Conservation (phyloP, 2,329 filamentous ascomycete genomes). For the Dactylellina cionopaga region DNA sequence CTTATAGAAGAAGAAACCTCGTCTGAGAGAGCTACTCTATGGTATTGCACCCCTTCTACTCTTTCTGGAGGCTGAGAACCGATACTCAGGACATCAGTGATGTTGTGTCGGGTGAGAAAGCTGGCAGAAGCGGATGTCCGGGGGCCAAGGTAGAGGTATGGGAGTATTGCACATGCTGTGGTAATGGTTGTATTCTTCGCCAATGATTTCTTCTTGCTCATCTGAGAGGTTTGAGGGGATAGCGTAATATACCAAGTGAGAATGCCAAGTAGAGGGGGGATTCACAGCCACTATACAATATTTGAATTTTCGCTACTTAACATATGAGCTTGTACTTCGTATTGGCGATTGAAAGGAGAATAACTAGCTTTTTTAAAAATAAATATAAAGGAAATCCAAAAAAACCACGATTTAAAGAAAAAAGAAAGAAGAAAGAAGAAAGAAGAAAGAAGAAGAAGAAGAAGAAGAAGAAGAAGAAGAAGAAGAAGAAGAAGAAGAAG, state of each 20-base stretch:
- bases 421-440: neutral
- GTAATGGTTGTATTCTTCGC: neutral
- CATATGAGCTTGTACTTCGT: too few relatives aligned
- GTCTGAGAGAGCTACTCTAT: slow-evolving; percentile 11
- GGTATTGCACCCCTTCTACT: slow-evolving; percentile 16
- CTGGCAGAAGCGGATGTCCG: neutral
- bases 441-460: too few relatives aligned
- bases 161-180: slow-evolving; percentile 1
- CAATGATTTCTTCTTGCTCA: neutral
- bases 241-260: too few relatives aligned
- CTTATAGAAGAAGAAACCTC: neutral
- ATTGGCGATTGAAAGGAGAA: too few relatives aligned
- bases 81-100: slow-evolving; percentile 19
- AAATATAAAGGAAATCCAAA: too few relatives aligned
- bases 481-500: too few relatives aligned
- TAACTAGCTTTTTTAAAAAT: too few relatives aligned
- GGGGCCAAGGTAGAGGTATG: slow-evolving; percentile 11
- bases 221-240: neutral
- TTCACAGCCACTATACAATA: too few relatives aligned
- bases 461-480: too few relatives aligned
- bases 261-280: too few relatives aligned
- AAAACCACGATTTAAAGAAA: too few relatives aligned
- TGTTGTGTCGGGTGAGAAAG: neutral
- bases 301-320: too few relatives aligned
- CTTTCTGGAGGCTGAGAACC: slow-evolving; percentile 1